Evolutionary conservation across 768 basidiomycete genomes (phyloP).

Genomic region (Termitomyces sp.): DNA sequence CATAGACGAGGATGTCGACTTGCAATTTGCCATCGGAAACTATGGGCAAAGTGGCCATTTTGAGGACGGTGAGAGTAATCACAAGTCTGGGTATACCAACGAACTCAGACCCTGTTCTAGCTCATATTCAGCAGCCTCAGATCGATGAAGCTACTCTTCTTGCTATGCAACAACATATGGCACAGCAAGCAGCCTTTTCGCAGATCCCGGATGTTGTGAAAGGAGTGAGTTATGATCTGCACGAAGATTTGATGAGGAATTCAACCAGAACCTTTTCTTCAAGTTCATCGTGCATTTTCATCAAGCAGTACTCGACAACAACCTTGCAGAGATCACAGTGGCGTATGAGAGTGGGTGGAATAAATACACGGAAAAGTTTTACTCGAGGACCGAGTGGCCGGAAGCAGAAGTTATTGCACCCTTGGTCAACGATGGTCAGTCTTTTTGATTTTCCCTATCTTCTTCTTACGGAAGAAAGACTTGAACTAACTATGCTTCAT

Average conservation of each 20-base stretch:
- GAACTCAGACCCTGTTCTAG: slow-evolving; percentile 25
- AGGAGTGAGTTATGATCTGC: slow-evolving; percentile 49
- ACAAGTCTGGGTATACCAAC: not conserved
- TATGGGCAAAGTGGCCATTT: slow-evolving; percentile 67
- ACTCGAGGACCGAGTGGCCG: slow-evolving; percentile 93
- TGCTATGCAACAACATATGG: slow-evolving; percentile 81
- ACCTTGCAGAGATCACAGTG: slow-evolving; percentile 84
- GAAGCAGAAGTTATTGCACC: slow-evolving; percentile 95
- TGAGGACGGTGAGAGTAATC: slow-evolving; percentile 50
- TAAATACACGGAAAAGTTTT: slow-evolving; percentile 94
- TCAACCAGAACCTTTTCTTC: not conserved
- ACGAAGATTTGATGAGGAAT: not conserved
- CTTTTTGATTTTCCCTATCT: not conserved
- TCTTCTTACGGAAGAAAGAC: not conserved
- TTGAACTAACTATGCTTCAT: not conserved
- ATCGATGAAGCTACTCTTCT: slow-evolving; percentile 68
- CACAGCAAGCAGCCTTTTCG: slow-evolving; percentile 76
- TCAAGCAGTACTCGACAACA: slow-evolving; percentile 88
- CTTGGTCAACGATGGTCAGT: slow-evolving; percentile 85
- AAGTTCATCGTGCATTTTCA: slow-evolving; percentile 96
- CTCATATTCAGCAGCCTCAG: slow-evolving; percentile 51
- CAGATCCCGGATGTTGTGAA: slow-evolving; percentile 89
- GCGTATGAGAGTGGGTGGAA: slow-evolving; percentile 99
- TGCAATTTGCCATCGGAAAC: slow-evolving; percentile 62
- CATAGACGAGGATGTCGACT: slow-evolving; percentile 77